Base-by-base conservation (phyloP, 1,139 yeast genomes). In the Protomyces lactucae-debilis region DNA sequence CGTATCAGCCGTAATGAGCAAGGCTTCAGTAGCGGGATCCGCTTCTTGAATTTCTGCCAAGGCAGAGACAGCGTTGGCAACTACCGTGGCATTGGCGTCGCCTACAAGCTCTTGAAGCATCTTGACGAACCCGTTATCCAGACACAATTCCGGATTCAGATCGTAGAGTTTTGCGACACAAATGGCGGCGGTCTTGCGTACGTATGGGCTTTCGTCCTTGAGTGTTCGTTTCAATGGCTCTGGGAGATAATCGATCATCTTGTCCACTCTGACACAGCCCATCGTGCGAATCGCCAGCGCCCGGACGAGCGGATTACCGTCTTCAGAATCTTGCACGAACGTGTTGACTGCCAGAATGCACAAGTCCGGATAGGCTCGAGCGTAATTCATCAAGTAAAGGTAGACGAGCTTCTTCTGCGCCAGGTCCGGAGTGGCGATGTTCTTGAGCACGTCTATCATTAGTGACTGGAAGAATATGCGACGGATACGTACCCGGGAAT, bases 351-450 rank as follows among this genome's bases (percentile, higher is more conserved):
- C 99, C 72, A 95, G 80, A 70, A 95, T 91, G 74, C 96, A 91
- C 68, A 95, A 81, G 76, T 95, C 99, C 0, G 99, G 99, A 73
- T 95, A 93, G 1, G 95, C 83, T 75, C 92, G 92, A 64, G 99
- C 98, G 75, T 95, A 95, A 77, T 95, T 95, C 97, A 93, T 93
- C 72, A 95, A 80, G 74, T 95, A 95, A 53, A 95, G 79, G 72
- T 95, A 95, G 14, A 95, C 99, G 76, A 95, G 81, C 75, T 95
- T 95, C 82, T 95, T 95, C 77, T 93, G 98, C 71, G 95, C 97
- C 69, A 95, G 80, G 75, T 95, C 99, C 72, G 89, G 95, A 3
- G 99, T 95, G 67, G 99, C 98, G 70, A 95, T 88, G 76, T 95
- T 95, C 78, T 95, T 95, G 75, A 95, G 79, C 40, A 95, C 96